Conservation (phyloP, 2,329 filamentous ascomycete species). For the Claviceps fusiformis region DNA sequence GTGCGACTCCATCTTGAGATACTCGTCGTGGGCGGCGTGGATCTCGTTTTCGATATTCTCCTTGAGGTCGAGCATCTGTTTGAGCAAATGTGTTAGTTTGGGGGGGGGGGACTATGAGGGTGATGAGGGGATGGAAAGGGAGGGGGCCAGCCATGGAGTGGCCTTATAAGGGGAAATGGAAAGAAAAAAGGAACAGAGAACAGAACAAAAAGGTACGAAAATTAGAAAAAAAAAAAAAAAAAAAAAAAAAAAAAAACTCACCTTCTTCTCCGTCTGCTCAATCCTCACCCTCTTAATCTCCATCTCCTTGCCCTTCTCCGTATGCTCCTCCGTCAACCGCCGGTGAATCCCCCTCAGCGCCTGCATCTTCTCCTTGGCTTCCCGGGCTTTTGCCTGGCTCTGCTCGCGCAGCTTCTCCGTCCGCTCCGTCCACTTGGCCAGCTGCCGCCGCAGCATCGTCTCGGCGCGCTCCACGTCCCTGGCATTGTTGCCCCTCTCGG, state of each 20-base stretch:
- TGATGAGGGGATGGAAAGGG: no score
- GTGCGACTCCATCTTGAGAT: slow-evolving; percentile 93
- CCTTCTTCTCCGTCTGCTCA: slow-evolving; percentile 98
- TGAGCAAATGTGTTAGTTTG: neutral
- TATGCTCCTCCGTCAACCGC: slow-evolving; percentile 69
- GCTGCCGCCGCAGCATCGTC: slow-evolving; percentile 66
- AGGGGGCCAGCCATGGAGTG: no score
- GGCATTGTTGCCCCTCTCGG: slow-evolving; percentile 78
- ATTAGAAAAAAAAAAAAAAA: no score
- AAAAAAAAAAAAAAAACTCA: no score
- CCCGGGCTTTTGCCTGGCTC: slow-evolving; percentile 66
- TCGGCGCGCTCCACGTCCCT: slow-evolving; percentile 86
- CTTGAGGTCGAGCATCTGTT: slow-evolving; percentile 89
- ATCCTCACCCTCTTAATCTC: slow-evolving; percentile 86
- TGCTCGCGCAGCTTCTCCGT: slow-evolving; percentile 73
- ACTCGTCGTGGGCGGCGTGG: slow-evolving; percentile 80
- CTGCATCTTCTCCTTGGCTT: slow-evolving; percentile 81
- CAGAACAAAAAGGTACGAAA: neutral
- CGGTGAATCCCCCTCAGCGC: slow-evolving; percentile 69
- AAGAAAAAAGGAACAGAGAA: neutral
- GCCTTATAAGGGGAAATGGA: neutral
- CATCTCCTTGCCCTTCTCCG: slow-evolving; percentile 80
- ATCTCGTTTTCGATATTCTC: slow-evolving; percentile 96
- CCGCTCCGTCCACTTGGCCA: slow-evolving; percentile 73
- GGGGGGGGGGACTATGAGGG: no score